Conservation (phyloP, 1,284 basidiomycete species). For the Moesziomyces sp. region DNA sequence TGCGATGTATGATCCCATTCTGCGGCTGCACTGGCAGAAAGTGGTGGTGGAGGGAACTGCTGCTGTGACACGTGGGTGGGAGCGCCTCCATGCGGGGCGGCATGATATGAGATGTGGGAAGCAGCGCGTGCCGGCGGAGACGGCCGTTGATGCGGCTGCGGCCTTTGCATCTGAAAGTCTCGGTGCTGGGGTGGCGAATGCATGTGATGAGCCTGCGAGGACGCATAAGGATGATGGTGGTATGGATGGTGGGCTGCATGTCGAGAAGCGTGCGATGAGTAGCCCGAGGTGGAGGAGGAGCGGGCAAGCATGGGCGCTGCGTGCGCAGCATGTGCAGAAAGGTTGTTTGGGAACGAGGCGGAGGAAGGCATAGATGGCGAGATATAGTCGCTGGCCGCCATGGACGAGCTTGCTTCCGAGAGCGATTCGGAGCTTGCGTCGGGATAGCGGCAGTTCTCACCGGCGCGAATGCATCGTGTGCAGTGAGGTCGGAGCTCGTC, state of each 20-base stretch:
- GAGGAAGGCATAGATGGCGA: conserved; percentile 29
- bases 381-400: conserved; percentile 15
- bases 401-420: conserved; percentile 8
- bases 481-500: conserved; percentile 46
- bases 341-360: conserved; percentile 20
- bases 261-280: conserved; percentile 19
- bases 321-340: conserved; percentile 28
- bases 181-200: conserved; percentile 14
- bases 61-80: conserved; percentile 13
- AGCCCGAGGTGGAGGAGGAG: conserved; percentile 32
- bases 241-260: conserved; percentile 16
- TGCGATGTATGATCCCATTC: conserved; percentile 42
- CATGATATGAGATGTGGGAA: conserved; percentile 12
- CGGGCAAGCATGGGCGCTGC: conserved; percentile 31
- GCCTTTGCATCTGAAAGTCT: conserved; percentile 21
- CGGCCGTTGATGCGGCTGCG: conserved; percentile 6
- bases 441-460: conserved; percentile 44
- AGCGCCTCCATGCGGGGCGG: neutral
- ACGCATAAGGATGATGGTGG: conserved; percentile 32
- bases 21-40: conserved; percentile 31
- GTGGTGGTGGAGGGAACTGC: conserved; percentile 27
- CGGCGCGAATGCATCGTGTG: conserved; percentile 38
- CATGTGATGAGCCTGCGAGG: conserved; percentile 9
- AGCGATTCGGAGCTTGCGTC: conserved; percentile 31
- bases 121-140: conserved; percentile 6